phyloP scores from a whole-genome alignment of 2,329 filamentous ascomycete genomes.

The Cercospora canescens region DNA sequence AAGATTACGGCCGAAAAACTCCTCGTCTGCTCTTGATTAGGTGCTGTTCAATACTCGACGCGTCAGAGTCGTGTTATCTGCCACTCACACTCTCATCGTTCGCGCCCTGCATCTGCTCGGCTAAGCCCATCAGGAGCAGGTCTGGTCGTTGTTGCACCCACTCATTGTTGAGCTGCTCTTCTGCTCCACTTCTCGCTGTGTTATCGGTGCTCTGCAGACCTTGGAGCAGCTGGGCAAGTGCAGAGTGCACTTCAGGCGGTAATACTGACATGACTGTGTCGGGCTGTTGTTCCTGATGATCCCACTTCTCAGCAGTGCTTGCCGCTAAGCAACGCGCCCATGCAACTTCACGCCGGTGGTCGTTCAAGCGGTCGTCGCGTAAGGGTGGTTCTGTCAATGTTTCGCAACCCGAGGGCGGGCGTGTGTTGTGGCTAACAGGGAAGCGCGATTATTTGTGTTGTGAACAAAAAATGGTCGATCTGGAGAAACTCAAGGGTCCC shows the following conservation, averaged over 20 bases:
- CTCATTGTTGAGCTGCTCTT: constrained; percentile 86
- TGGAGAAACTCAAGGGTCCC: neutral
- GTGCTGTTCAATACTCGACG: neutral
- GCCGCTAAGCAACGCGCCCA: neutral
- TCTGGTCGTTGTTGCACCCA: constrained; percentile 84
- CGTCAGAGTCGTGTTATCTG: neutral
- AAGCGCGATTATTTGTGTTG: neutral
- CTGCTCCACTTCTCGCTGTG: constrained; percentile 76
- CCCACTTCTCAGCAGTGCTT: constrained; percentile 1
- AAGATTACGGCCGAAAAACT: constrained; percentile 94
- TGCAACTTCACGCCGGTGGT: neutral
- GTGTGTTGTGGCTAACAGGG: neutral
- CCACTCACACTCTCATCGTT: constrained; percentile 68
- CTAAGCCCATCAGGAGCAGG: constrained; percentile 87
- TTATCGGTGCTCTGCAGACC: constrained; percentile 91
- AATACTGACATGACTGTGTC: constrained; percentile 63
- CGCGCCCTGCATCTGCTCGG: constrained; percentile 84
- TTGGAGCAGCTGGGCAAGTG: constrained; percentile 82
- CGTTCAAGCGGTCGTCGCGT: neutral
- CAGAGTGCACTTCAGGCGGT: constrained; percentile 77
- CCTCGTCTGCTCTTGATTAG: constrained; percentile 63
- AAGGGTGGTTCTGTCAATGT: neutral
- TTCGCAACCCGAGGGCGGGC: neutral
- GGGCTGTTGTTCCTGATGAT: neutral
- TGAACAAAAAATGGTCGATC: neutral